Evolutionary conservation across 2,329 filamentous ascomycete species (phyloP).

Genomic region (Colletotrichum tabaci): DNA sequence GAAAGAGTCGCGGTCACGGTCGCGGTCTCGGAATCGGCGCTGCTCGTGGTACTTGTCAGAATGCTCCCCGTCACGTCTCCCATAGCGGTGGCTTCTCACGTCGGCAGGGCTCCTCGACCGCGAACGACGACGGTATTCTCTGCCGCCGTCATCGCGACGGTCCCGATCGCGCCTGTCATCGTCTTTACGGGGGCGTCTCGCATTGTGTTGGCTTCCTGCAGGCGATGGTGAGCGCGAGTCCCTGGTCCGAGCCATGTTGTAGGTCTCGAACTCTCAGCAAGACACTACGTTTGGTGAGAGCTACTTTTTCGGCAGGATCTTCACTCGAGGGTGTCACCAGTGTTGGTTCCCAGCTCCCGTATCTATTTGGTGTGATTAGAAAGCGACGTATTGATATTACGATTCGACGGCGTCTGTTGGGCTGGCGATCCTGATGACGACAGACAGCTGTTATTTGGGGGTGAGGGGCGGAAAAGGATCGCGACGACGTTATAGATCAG

Average conservation of each 20-base stretch:
- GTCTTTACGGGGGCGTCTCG: constrained; percentile 77
- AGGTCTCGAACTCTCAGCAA: constrained; percentile 59
- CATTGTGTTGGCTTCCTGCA: constrained; percentile 86
- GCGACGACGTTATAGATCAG: constrained; percentile 33
- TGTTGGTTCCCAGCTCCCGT: constrained; percentile 10
- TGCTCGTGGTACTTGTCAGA: constrained; percentile 61
- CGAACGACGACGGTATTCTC: constrained; percentile 69
- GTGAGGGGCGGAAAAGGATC: constrained; percentile 38
- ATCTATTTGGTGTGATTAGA: neutral
- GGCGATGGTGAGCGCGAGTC: constrained; percentile 91
- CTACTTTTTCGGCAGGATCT: constrained; percentile 43
- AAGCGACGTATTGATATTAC: neutral
- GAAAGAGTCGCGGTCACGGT: constrained; percentile 68
- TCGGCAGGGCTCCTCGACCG: constrained; percentile 74
- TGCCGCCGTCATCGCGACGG: constrained; percentile 64
- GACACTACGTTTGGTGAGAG: constrained; percentile 49
- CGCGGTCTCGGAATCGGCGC: constrained; percentile 72
- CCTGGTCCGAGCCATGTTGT: constrained; percentile 74
- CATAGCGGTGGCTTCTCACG: constrained; percentile 61
- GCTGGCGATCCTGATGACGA: constrained; percentile 18
- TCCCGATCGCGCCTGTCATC: constrained; percentile 71
- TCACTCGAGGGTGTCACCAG: constrained; percentile 33
- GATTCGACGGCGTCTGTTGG: neutral
- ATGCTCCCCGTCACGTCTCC: constrained; percentile 46
- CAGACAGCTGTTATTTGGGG: constrained; percentile 15